Base-by-base conservation (phyloP, 306 rosid species). In the Cyclanthera cordifolia region DNA sequence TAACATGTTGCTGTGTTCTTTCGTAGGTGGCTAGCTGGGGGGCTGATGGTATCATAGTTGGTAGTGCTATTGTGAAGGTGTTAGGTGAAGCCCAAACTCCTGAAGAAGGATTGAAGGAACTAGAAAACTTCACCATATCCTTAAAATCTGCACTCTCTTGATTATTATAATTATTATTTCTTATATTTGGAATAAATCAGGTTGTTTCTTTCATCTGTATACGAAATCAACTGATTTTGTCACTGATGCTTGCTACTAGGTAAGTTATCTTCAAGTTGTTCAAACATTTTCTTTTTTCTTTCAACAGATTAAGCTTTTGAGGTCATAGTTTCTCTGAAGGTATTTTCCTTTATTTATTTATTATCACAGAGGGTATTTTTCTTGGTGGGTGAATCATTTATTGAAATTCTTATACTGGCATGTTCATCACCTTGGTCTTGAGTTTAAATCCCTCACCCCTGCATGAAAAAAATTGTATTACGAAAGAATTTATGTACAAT, bases 41-140 rank as follows among this genome's bases (percentile, higher is more conserved):
- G 66, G 98, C 98, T 69, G 96, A 92, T 69, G 98, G 98, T 17
- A 88, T 89, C 51, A 92, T 92, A 72, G 87, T 92, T 48, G 98
- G 98, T 12, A 92, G 98, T 80, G 98, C 96, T 17, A 84, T 89
- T 15, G 98, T 92, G 75, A 92, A 78, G 83, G 28, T 89, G 69
- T 82, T 92, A 57, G 93, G 88, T 32, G 96, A 92, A 16, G 95
- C 90, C 28, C 84, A 84, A 51, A 54, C 91, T 76, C 90, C 96
- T 7, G 79, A 81, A 80, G 98, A 93, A 46, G 96, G 95, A 46
- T 75, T 93, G 85, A 85, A 86, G 79, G 95, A 80, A 49, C 73
- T 93, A 12, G 95, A 77, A 80, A 71, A 13, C 30, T 87, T 81
- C 74, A 67, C 89, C 75, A 80, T 69, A 74, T 74, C 91, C 53